Evolutionary conservation across 768 basidiomycete genomes (phyloP).

Genomic region (Kwoniella sp.): DNA sequence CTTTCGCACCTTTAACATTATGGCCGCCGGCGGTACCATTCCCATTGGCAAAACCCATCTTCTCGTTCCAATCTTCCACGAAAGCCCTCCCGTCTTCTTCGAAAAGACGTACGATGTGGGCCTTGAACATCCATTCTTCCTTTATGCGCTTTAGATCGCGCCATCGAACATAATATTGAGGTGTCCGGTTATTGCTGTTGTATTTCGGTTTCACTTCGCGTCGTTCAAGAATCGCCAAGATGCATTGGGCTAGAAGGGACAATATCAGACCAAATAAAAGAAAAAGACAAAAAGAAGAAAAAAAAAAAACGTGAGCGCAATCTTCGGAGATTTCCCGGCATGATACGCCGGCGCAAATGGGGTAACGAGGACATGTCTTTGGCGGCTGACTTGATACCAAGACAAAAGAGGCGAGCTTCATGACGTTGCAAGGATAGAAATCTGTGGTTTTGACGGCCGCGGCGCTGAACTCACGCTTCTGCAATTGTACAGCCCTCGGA

Average conservation of each 20-base stretch:
- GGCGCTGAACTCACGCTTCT: constrained; percentile 4
- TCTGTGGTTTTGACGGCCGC: too few relatives aligned
- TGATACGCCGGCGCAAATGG: too few relatives aligned
- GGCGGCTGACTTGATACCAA: too few relatives aligned
- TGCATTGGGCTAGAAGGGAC: not conserved
- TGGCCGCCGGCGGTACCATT: too few relatives aligned
- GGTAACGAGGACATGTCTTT: too few relatives aligned
- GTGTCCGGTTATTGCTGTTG: not conserved
- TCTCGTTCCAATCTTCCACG: constrained; percentile 8
- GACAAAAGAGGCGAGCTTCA: not conserved
- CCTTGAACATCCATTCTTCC: constrained; percentile 3
- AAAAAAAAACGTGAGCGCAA: too few relatives aligned
- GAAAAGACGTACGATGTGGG: not conserved
- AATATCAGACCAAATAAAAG: not conserved
- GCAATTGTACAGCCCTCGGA: not conserved
- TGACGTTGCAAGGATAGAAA: too few relatives aligned
- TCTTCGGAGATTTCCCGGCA: too few relatives aligned
- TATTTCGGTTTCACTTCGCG: constrained; percentile 4
- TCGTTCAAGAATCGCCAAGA: constrained; percentile 11
- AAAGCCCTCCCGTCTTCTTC: constrained; percentile 6
- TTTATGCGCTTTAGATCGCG: constrained; percentile 1
- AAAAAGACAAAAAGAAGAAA: not conserved
- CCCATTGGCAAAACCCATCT: constrained; percentile 7
- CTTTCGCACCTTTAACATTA: not conserved
- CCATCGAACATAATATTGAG: constrained; percentile 2